Evolutionary conservation across 2,329 filamentous ascomycete genomes (phyloP), one percentile per base, ranked within the genome.

Genomic region (Teratosphaeria nubilosa): DNA sequence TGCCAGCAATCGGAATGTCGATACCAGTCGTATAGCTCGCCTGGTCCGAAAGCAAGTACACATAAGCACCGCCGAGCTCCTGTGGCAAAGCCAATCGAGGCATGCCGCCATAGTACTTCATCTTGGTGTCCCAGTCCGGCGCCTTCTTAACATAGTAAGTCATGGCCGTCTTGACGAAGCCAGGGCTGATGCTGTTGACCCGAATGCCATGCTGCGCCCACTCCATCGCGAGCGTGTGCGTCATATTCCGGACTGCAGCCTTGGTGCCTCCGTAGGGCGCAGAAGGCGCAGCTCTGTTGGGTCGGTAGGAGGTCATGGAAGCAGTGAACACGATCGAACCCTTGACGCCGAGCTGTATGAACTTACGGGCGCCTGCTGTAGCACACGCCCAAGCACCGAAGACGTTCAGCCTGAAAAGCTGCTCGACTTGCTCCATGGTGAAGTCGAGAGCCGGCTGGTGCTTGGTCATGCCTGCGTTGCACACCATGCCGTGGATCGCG

Each of bases 101-200:
- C 70, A 82, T 79, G 1, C 78, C 79, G 9, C 79, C 78, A 63
- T 81, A 81, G 64, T 81, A 81, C 66, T 79, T 76, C 63, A 81
- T 72, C 69, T 81, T 78, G 60, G 77, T 67, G 53, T 79, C 75
- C 76, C 77, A 81, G 60, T 81, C 79, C 0, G 75, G 72, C 54
- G 77, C 74, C 54, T 73, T 72, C 22, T 78, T 76, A 3, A 80
- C 74, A 66, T 75, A 80, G 64, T 79, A 78, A 1, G 76, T 78
- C 76, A 78, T 78, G 2, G 70, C 72, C 25, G 55, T 71, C 57
- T 61, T 64, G n/a, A 71, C 69, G 51, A 69, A 70, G 10, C 69
- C 69, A 10, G 69, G 69, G 51, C 63, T 66, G 53, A 72, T 65
- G 37, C 63, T 65, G 61, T 72, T 72, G 54, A 71, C 66, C 27